Base-by-base conservation (phyloP, 805 yeast genomes). In the Blastobotrys peoriensis region DNA sequence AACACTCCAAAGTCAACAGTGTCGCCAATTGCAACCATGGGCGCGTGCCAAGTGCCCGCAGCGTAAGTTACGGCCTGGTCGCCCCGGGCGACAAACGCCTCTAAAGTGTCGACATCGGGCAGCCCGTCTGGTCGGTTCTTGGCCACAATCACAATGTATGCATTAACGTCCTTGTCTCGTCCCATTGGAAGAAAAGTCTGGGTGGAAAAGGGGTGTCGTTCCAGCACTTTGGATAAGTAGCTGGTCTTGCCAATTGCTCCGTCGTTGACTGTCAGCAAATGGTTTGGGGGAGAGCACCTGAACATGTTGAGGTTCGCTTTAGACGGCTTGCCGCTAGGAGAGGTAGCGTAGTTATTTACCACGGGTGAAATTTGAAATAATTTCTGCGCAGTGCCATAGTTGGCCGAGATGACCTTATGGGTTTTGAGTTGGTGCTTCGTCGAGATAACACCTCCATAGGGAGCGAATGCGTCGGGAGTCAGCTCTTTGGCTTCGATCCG, bases 121-220 rank as follows among this genome's bases (percentile, higher is more conserved):
- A 79, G 61, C 2, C 67, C 67, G 35, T 68, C 63, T 27, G 59
- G 52, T 49, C 73, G 75, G 1, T 73, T 67, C 28, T 68, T 66
- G 0, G 96, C 95, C 37, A 86, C 93, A 38, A 89, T 86, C 5
- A 89, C 95, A 52, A 91, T 61, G 55, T 79, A 91, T 0, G 86
- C 82, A 8, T 62, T 56, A 28, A 70, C 68, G 1, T 63, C 53
- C 17, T 68, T 64, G 30, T 61, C 54, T 52, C 78, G 67, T 3
- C 97, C 96, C 85, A 91, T 75, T 4, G 98, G 97, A n/a, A 86
- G 55, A 60, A 89, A 89, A 0, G 96, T 83, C 63, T 89, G 98
- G 0, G 96, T 81, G 10, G 89, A 75, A 58, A 64, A 83, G 6
- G 96, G 96, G 62, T 89, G 98, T 63, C 95, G 74, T 60, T 89